Evolutionary conservation across 2,329 filamentous ascomycete genomes (phyloP).

Genomic region (Rutstroemia sp.): DNA sequence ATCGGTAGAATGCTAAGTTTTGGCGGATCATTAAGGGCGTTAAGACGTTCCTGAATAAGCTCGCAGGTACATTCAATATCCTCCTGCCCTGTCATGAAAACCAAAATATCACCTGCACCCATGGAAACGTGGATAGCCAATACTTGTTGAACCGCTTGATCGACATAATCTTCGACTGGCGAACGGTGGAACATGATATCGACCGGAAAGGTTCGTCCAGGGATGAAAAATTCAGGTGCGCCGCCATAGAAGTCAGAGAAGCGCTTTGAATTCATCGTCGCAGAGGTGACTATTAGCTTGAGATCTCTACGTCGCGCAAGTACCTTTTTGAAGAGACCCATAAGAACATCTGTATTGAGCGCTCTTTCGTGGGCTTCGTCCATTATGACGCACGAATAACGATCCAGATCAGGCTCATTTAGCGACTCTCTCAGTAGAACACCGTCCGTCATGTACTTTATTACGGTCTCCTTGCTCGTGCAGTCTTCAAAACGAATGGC

Average conservation of each 20-base stretch:
- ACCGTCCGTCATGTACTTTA: slow-evolving; percentile 99
- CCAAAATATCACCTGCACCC: slow-evolving; percentile 84
- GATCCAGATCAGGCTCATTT: slow-evolving; percentile 85
- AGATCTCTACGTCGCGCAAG: slow-evolving; percentile 80
- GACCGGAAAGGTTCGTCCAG: slow-evolving; percentile 91
- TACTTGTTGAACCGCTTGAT: slow-evolving; percentile 92
- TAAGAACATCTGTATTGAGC: slow-evolving; percentile 91
- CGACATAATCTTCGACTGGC: slow-evolving; percentile 95
- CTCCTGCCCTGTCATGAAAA: slow-evolving; percentile 99
- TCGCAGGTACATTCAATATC: slow-evolving; percentile 98
- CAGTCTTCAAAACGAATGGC: slow-evolving; percentile 98
- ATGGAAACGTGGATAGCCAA: slow-evolving; percentile 95
- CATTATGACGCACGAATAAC: slow-evolving; percentile 98
- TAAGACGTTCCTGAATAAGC: slow-evolving; percentile 77
- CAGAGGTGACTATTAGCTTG: slow-evolving; percentile 95
- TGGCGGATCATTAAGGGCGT: slow-evolving; percentile 86
- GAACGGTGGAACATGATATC: slow-evolving; percentile 94
- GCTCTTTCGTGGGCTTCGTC: slow-evolving; percentile 97
- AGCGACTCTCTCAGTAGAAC: slow-evolving; percentile 88
- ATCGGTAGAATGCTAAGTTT: slow-evolving; percentile 93
- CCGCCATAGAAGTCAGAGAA: slow-evolving; percentile 96
- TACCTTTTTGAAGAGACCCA: slow-evolving; percentile 97
- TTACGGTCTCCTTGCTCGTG: slow-evolving; percentile 87
- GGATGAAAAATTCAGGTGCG: slow-evolving; percentile 93
- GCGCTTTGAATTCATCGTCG: slow-evolving; percentile 95